Conservation (phyloP, 2,329 filamentous ascomycete species). For the Aspergillus puulaauensis region DNA sequence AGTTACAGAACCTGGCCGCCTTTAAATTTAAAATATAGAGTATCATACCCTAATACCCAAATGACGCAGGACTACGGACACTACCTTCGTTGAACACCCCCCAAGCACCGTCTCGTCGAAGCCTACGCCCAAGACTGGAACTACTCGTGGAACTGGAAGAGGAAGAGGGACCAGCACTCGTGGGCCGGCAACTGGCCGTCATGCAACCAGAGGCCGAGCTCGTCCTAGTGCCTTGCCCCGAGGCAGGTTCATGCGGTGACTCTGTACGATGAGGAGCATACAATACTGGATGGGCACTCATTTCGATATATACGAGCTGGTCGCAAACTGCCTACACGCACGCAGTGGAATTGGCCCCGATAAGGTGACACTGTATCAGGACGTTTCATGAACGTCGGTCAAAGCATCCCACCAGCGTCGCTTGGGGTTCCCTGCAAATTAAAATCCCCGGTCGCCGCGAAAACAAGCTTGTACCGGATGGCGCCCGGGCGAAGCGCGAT, state of each 20-base stretch:
- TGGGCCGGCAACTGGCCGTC: slow-evolving; percentile 28
- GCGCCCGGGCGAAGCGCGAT: background rate
- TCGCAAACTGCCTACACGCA: background rate
- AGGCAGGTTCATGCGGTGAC: slow-evolving; percentile 40
- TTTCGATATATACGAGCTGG: background rate
- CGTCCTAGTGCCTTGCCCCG: slow-evolving; percentile 41
- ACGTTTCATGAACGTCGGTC: background rate
- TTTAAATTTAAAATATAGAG: background rate
- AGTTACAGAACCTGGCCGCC: slow-evolving; percentile 27
- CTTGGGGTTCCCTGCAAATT: background rate
- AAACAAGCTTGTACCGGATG: background rate
- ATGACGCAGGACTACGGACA: slow-evolving; percentile 74
- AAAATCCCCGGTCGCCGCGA: background rate
- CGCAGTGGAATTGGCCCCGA: background rate
- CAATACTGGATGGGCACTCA: background rate
- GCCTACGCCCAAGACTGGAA: slow-evolving; percentile 34
- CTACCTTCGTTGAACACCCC: slow-evolving; percentile 86
- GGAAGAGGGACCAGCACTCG: slow-evolving; percentile 23
- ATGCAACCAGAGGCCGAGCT: slow-evolving; percentile 39
- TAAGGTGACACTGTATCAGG: background rate
- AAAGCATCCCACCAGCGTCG: background rate
- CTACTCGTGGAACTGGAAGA: slow-evolving; percentile 23
- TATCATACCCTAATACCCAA: slow-evolving; percentile 2
- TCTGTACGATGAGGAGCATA: background rate
- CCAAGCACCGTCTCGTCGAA: slow-evolving; percentile 51